Evolutionary conservation across 345 rosid species (phyloP), one percentile per base, ranked within the genome.

Genomic region (Geranium brycei): DNA sequence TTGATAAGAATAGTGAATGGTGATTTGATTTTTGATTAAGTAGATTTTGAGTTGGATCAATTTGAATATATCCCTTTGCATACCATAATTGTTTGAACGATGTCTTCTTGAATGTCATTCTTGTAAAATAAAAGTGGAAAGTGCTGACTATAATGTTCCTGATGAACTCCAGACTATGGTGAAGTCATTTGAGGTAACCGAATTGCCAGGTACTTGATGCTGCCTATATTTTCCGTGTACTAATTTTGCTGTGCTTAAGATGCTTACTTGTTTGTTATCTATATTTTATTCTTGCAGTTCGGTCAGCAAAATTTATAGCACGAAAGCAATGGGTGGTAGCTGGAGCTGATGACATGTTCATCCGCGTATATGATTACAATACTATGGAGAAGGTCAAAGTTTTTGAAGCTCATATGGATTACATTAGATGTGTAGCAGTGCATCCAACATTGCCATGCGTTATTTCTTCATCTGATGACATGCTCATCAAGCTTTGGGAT

Each of bases 401-500:
- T 63, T 87, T 95, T 71, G 97, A 91, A 78, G 99, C 99, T 28
- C 99, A 95, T 69, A 86, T 88, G 19, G 99, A 95, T 75, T 95
- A 80, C 83, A 91, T 95, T 66, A 84, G 99, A 73, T 87, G 96
- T 56, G 85, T 95, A 72, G 86, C 95, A 55, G 91, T 91, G 70
- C 99, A 95, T 75, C 99, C 97, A 57, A 87, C 86, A 7, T 87
- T 84, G 69, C 97, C 99, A 4, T 88, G 82, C 70, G 89, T 95
- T 77, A 69, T 95, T 75, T 91, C 99, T 58, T 79, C 96, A 38
- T 95, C 99, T 28, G 99, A 95, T 85, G 99, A 95, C 79, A 95
- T 87, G 95, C 96, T 88, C 72, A 87, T 95, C 62, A 95, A 95
- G 79, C 91, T 95, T 68, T 95, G 99, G 99, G 97, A 95, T 71